These are phyloP conservation scores for Plasmodium malariae DNA, from an alignment of 169 alveolate species.

Conservation along the genomic window DNA sequence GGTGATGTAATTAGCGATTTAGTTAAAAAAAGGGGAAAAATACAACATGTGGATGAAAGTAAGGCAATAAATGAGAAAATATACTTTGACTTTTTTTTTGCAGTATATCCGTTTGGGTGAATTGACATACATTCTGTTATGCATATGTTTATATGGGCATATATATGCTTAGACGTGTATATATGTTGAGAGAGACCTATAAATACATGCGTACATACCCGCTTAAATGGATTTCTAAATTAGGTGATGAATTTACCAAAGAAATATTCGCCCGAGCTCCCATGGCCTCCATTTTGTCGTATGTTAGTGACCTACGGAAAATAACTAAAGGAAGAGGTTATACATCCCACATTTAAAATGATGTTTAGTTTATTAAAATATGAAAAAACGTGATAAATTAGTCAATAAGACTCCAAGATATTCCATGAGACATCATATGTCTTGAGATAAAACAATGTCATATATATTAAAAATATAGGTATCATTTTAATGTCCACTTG, in stretches of 20 bases:
- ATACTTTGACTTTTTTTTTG: too few relatives aligned
- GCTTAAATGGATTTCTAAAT: not conserved
- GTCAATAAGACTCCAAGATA: too few relatives aligned
- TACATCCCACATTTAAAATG: constrained; percentile 10
- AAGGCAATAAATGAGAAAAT: not conserved
- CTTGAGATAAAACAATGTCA: not conserved
- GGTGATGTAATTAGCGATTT: constrained; percentile 88
- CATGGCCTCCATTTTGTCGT: constrained; percentile 75
- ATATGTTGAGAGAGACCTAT: not conserved
- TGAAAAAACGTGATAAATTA: not conserved
- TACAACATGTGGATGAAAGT: constrained; percentile 76
- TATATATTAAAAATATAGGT: not conserved
- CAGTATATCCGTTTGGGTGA: not conserved
- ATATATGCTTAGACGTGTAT: not conserved
- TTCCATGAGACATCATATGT: not conserved
- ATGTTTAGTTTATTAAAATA: not conserved
- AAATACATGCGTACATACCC: not conserved
- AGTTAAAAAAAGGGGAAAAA: constrained; percentile 84
- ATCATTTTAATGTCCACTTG: not conserved
- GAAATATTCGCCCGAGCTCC: constrained; percentile 72
- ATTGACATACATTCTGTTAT: not conserved
- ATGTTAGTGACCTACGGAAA: constrained; percentile 75
- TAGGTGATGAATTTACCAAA: constrained; percentile 72
- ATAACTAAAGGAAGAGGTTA: constrained; percentile 77
- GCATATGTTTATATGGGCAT: not conserved